Evolutionary conservation across 2,329 filamentous ascomycete species (phyloP), one percentile per base, ranked within the genome.

Genomic region (Calonectria pseudoturangicola): DNA sequence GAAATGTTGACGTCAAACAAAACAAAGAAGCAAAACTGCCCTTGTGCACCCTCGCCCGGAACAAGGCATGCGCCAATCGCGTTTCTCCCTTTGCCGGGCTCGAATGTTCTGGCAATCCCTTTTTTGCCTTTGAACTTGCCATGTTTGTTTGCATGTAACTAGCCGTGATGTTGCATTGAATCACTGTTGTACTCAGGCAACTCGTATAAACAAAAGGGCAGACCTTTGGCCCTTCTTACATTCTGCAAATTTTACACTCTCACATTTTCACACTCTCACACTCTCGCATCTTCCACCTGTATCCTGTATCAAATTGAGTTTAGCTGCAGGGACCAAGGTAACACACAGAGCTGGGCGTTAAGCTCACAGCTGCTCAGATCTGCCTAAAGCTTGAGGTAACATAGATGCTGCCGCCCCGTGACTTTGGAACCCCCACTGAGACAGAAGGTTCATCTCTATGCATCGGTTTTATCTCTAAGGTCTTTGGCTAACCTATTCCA

Each of bases 61-160:
- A 13, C n/a, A 25, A 12, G 3, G n/a, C n/a, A 45, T 36, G 43
- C 43, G 12, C 45, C 21, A 25, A 25, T 25, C n/a, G 13, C 18
- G n/a, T 2, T 9, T 25, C 9, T 25, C 9, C 28, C 28, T 33
- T 41, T 27, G 13, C 30, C 30, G 51, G n/a, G 28, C 12, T 36
- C 36, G 54, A 60, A 60, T 12, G n/a, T 60, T 60, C 54, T 60
- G 6, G 54, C 33, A 60, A 60, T 21, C 12, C 33, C 41, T 41
- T 39, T 21, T n/a, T 39, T 60, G 21, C 21, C 21, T 60, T 36
- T 25, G 7, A 25, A 8, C 36, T n/a, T 15, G 54, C 12, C 7
- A 12, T 28, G 54, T 56, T 21, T 18, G 54, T 33, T 5, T 33
- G 30, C 30, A 41, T 28, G 54, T 21, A 18, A 12, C 21, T 2